Evolutionary conservation across 306 rosid genomes (phyloP).

Genomic region (Inga oerstediana): DNA sequence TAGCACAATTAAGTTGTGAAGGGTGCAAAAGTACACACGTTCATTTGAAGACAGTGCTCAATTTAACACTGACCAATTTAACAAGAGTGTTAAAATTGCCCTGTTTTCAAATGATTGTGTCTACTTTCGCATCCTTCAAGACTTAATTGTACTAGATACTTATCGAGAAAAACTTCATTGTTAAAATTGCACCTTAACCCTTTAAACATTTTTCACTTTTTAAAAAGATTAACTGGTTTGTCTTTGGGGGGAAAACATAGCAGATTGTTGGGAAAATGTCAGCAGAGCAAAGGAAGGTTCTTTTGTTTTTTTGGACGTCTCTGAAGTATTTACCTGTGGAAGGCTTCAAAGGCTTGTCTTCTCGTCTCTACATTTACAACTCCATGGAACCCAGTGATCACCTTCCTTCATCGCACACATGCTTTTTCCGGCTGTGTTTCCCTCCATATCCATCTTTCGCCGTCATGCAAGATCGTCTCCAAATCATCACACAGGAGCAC

Average conservation of each 20-base stretch:
- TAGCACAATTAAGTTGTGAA: no score
- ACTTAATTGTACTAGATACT: no score
- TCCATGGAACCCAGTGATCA: constrained; percentile 48
- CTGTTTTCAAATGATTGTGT: no score
- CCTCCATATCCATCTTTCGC: constrained; percentile 67
- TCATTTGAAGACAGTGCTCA: no score
- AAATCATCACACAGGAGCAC: constrained; percentile 84
- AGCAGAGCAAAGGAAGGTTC: constrained; percentile 69
- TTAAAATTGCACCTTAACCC: no score
- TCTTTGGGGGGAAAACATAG: constrained; percentile 5
- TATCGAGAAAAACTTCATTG: no score
- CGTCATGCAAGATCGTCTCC: constrained; percentile 62
- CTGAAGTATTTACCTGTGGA: constrained; percentile 88
- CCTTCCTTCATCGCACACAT: constrained; percentile 89
- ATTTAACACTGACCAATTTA: no score
- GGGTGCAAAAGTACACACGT: no score
- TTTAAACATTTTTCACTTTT: neutral
- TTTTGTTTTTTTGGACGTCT: constrained; percentile 92
- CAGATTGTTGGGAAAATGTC: constrained; percentile 83
- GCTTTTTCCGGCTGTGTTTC: constrained; percentile 73
- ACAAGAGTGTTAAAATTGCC: no score
- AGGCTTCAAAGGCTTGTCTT: constrained; percentile 79
- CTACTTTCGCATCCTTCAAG: no score
- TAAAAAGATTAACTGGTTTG: constrained; percentile 19
- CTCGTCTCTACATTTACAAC: constrained; percentile 66